These are phyloP conservation scores for Alisma plantagoaquatica DNA, from an alignment of 106 monocot species.

Conservation along the genomic window DNA sequence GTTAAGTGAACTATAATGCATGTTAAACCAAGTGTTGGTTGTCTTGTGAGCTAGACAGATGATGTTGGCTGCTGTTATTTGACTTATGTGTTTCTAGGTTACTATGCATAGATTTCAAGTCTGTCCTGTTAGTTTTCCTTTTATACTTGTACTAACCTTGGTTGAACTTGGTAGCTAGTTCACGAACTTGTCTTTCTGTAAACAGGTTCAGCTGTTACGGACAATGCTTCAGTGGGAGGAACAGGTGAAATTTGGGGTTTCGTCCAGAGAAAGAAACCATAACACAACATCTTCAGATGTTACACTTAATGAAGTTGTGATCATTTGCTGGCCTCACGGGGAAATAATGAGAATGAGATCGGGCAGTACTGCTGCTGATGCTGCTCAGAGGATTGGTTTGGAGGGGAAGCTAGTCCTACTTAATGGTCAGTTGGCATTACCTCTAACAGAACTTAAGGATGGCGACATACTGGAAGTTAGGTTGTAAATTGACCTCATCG, in stretches of 20 bases:
- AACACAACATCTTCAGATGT: conserved; percentile 1
- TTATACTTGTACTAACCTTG: too few species aligned
- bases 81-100: too few species aligned
- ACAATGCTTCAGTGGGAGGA: conserved; percentile 98
- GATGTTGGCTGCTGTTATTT: too few species aligned
- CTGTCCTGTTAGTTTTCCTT: too few species aligned
- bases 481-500: conserved; percentile 23
- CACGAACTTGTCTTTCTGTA: too few species aligned
- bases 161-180: too few species aligned
- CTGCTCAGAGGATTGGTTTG: conserved; percentile 55
- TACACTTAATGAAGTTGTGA: conserved; percentile 52
- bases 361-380: conserved; percentile 88
- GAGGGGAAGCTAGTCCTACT: conserved; percentile 71
- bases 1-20: too few species aligned
- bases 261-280: conserved; percentile 7
- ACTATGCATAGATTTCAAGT: too few species aligned
- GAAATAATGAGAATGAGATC: conserved; percentile 74
- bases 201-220: conserved; percentile 77
- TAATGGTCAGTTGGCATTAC: conserved; percentile 73
- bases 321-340: conserved; percentile 79
- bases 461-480: conserved; percentile 94
- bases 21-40: too few species aligned
- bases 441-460: conserved; percentile 80
- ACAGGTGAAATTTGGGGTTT: conserved; percentile 36
- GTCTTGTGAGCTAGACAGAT: too few species aligned